Evolutionary conservation across 1,139 yeast genomes (phyloP).

Genomic region (Yamadazyma triangularis): DNA sequence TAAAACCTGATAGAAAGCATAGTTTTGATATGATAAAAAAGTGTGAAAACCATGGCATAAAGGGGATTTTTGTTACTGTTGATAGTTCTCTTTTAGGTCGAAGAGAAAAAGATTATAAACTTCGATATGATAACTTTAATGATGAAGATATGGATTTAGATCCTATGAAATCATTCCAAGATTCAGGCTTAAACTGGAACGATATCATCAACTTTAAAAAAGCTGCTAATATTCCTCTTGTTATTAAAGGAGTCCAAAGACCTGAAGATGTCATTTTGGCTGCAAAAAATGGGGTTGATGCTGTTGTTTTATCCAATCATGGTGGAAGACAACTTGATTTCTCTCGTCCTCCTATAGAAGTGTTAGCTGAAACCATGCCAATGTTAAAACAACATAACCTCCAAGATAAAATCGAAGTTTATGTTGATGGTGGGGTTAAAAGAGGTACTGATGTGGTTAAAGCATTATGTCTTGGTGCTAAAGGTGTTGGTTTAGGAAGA

Average conservation of each 20-base stretch:
- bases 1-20: slow-evolving; percentile 27
- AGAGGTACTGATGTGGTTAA: slow-evolving; percentile 52
- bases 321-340: slow-evolving; percentile 55
- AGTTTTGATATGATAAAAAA: slow-evolving; percentile 16
- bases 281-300: slow-evolving; percentile 41
- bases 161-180: slow-evolving; percentile 7
- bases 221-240: slow-evolving; percentile 27
- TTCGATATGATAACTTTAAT: slow-evolving; percentile 11
- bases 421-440: slow-evolving; percentile 52
- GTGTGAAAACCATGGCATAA: slow-evolving; percentile 20
- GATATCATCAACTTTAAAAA: slow-evolving; percentile 17
- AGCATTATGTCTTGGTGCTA: slow-evolving; percentile 55
- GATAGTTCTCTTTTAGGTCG: slow-evolving; percentile 23
- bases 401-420: slow-evolving; percentile 37
- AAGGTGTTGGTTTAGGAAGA: slow-evolving; percentile 51
- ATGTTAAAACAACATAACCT: slow-evolving; percentile 31
- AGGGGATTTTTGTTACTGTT: slow-evolving; percentile 23
- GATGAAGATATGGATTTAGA: slow-evolving; percentile 9
- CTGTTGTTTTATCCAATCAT: slow-evolving; percentile 50
- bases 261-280: slow-evolving; percentile 49
- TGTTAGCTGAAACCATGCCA: slow-evolving; percentile 43
- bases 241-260: slow-evolving; percentile 49
- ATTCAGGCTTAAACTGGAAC: slow-evolving; percentile 16
- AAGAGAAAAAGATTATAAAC: slow-evolving; percentile 21
- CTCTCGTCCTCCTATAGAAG: slow-evolving; percentile 45